phyloP scores from a whole-genome alignment of 164 flowering plant genomes.

The Umbilicus rupestris region DNA sequence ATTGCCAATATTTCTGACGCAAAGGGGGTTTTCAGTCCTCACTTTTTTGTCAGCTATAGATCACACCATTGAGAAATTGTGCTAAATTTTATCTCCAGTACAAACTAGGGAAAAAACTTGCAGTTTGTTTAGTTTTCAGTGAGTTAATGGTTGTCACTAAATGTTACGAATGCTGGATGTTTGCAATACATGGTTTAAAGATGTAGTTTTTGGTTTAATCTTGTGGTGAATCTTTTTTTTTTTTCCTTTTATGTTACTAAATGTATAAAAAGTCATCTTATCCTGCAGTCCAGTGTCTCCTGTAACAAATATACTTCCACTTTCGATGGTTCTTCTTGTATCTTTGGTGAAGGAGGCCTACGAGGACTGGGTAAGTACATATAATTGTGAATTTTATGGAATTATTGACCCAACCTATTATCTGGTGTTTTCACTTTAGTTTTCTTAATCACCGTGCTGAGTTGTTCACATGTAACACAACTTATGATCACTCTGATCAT shows the following conservation, averaged over 20 bases:
- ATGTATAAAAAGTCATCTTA: conserved; percentile 6
- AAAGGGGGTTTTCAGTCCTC: not conserved
- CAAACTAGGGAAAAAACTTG: not conserved
- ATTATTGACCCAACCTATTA: not conserved
- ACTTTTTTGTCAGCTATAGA: not conserved
- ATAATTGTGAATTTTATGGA: not conserved
- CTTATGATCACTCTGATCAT: not conserved
- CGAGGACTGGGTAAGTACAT: conserved; percentile 90
- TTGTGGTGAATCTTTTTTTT: not conserved
- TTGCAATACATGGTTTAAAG: not conserved
- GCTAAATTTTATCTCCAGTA: not conserved
- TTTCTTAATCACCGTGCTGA: not conserved
- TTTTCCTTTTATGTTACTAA: not conserved
- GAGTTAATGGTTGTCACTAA: not conserved
- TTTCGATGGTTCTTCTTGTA: conserved; percentile 75
- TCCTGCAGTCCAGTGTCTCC: conserved; percentile 88
- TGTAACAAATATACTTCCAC: conserved; percentile 77
- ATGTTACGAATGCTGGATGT: not conserved
- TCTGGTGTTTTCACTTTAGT: not conserved
- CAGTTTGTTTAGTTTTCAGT: not conserved
- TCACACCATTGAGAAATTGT: not conserved
- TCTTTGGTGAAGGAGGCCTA: conserved; percentile 97
- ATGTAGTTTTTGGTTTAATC: not conserved
- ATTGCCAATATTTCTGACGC: not conserved
- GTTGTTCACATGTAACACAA: not conserved